These are phyloP conservation scores for Crithidia brevicula DNA, from an alignment of 208 protist genomes.

Conservation along the genomic window DNA sequence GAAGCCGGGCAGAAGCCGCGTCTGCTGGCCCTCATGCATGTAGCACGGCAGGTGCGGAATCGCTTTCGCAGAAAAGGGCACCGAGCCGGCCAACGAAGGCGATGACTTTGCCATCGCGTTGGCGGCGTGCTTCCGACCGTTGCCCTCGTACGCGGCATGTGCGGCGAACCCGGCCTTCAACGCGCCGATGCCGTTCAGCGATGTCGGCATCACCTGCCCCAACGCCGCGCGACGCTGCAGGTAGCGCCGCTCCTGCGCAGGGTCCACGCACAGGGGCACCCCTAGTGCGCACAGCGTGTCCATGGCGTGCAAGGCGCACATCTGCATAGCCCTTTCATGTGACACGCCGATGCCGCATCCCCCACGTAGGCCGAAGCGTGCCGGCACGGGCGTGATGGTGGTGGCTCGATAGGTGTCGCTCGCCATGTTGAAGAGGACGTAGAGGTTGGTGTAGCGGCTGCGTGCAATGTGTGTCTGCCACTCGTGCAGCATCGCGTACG, in stretches of 20 bases:
- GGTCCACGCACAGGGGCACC: constrained; percentile 56
- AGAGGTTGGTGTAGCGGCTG: constrained; percentile 68
- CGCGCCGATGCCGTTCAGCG: constrained; percentile 2
- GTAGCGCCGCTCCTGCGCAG: constrained; percentile 45
- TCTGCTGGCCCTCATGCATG: constrained; percentile 57
- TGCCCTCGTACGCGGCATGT: constrained; percentile 21
- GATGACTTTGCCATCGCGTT: no score
- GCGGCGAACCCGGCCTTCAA: background rate
- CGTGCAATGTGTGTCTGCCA: constrained; percentile 72
- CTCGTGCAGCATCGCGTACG: constrained; percentile 42
- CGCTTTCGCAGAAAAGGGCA: no score
- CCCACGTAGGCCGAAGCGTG: constrained; percentile 67
- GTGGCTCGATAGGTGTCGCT: constrained; percentile 62
- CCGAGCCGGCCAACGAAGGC: no score
- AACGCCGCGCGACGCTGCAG: constrained; percentile 47
- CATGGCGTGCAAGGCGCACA: constrained; percentile 74
- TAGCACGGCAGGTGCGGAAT: constrained; percentile 69
- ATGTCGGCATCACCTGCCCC: constrained; percentile 27
- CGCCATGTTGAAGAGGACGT: constrained; percentile 72
- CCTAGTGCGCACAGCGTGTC: constrained; percentile 65
- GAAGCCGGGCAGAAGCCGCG: constrained; percentile 55
- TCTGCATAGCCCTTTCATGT: constrained; percentile 59
- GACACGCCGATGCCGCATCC: constrained; percentile 61
- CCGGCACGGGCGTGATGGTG: constrained; percentile 72
- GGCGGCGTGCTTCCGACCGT: no score